These are phyloP conservation scores for Coemansia sp. DNA, from an alignment of 192 early-diverging fungal species.

Conservation along the genomic window DNA sequence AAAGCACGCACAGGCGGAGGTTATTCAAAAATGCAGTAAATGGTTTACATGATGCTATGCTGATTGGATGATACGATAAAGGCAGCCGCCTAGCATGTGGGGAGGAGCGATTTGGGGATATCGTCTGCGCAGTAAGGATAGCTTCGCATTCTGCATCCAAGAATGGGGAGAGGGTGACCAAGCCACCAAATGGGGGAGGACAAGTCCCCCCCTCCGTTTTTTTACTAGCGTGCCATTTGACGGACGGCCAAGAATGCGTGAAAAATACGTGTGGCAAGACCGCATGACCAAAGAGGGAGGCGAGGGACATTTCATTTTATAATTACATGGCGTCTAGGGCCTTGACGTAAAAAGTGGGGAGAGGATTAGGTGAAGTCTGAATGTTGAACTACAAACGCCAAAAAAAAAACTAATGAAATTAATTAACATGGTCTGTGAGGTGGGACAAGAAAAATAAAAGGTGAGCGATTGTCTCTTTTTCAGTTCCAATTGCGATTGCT, in stretches of 20 bases:
- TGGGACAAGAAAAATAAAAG: no score
- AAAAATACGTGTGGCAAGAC: slow-evolving; percentile 3
- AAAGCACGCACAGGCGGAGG: no score
- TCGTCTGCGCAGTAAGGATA: slow-evolving; percentile 4
- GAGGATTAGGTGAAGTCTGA: not conserved
- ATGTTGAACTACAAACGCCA: not conserved
- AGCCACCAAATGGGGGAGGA: not conserved
- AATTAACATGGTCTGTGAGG: not conserved
- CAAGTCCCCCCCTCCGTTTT: not conserved
- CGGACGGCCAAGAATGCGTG: slow-evolving; percentile 3
- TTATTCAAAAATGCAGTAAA: not conserved
- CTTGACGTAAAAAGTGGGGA: slow-evolving; percentile 1
- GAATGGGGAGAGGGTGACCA: not conserved
- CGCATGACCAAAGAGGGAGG: not conserved
- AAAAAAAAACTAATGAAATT: not conserved
- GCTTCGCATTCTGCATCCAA: not conserved
- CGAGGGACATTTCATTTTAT: not conserved
- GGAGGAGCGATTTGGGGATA: not conserved
- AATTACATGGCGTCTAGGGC: not conserved
- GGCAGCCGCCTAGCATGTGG: no score
- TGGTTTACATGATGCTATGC: not conserved
- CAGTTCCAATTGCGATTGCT: not conserved
- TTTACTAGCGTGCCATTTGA: not conserved
- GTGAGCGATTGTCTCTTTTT: not conserved
- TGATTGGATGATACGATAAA: not conserved